These are phyloP conservation scores for Crucihimalaya himalaica DNA, from an alignment of 345 rosid species.

Conservation along the genomic window DNA sequence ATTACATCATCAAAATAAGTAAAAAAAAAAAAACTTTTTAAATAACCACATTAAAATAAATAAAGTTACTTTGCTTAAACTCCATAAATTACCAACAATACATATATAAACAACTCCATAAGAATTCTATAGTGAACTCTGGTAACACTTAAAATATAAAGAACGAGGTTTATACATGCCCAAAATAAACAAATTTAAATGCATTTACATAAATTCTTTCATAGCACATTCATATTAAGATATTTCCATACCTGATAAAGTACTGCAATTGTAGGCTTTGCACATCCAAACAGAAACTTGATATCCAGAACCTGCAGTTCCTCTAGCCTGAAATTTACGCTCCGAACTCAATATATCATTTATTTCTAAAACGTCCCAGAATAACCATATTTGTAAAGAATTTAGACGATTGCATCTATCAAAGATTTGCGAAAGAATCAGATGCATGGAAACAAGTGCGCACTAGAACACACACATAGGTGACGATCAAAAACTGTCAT, in stretches of 20 bases:
- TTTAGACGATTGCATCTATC: not conserved
- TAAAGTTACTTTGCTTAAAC: slow-evolving; percentile 16
- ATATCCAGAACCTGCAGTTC: slow-evolving; percentile 98
- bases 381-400: not conserved
- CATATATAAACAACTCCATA: slow-evolving; percentile 2
- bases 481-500: not conserved
- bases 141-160: not conserved
- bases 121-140: not conserved
- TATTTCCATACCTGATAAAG: slow-evolving; percentile 71
- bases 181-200: not conserved
- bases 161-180: not conserved
- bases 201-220: not conserved
- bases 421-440: not conserved
- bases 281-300: slow-evolving; percentile 92
- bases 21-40: not conserved
- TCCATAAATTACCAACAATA: slow-evolving; percentile 9
- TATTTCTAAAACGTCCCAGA: not conserved
- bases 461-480: slow-evolving; percentile 3
- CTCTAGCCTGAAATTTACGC: slow-evolving; percentile 67
- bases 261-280: slow-evolving; percentile 94
- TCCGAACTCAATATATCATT: slow-evolving; percentile 21
- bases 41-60: slow-evolving; percentile 3
- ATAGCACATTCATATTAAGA: slow-evolving; percentile 8
- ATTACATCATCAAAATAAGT: slow-evolving; percentile 6
- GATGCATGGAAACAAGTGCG: slow-evolving; percentile 23